Conservation (phyloP, 1,284 basidiomycete species). For the Singerocomus rubriflavus region DNA sequence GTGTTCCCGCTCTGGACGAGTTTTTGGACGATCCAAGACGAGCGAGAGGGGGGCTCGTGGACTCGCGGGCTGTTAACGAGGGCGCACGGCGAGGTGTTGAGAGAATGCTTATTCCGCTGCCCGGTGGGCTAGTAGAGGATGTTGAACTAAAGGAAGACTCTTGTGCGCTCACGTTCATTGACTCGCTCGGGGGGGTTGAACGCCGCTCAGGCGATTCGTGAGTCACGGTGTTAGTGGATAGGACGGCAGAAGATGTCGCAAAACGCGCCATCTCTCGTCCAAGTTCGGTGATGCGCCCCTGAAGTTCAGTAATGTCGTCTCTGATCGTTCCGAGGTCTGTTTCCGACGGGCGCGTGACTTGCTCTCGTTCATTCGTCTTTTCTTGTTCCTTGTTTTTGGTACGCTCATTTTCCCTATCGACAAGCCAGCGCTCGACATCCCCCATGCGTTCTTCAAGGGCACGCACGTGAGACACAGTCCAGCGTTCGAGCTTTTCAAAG, state of each 20-base stretch:
- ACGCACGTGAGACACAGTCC: slow-evolving; percentile 78
- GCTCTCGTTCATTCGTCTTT: slow-evolving; percentile 17
- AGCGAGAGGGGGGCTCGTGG: slow-evolving; percentile 63
- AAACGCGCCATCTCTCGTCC: slow-evolving; percentile 76
- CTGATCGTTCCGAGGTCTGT: slow-evolving; percentile 48
- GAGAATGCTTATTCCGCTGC: slow-evolving; percentile 20
- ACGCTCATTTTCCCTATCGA: slow-evolving; percentile 64
- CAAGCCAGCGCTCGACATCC: slow-evolving; percentile 78
- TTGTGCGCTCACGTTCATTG: slow-evolving; percentile 34
- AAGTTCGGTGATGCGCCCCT: slow-evolving; percentile 66
- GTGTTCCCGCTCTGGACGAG: slow-evolving; percentile 42
- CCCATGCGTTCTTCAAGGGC: slow-evolving; percentile 81
- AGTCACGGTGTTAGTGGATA: slow-evolving; percentile 51
- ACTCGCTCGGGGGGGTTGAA: slow-evolving; percentile 39
- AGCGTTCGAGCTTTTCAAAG: slow-evolving; percentile 83
- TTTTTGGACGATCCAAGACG: slow-evolving; percentile 24
- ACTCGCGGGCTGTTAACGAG: slow-evolving; percentile 49
- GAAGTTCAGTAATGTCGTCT: slow-evolving; percentile 67
- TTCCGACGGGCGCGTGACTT: slow-evolving; percentile 4
- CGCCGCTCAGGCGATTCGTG: slow-evolving; percentile 44
- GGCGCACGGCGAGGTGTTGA: slow-evolving; percentile 34
- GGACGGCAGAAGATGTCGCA: slow-evolving; percentile 52
- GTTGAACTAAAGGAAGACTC: slow-evolving; percentile 26
- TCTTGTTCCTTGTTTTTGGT: slow-evolving; percentile 26
- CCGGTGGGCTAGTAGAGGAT: slow-evolving; percentile 21